A percentile compares a stretch with the other conserved stretches of the same genome.
phyloP scores from a whole-genome alignment of 805 yeast species.

The Myxozyma neglecta region DNA sequence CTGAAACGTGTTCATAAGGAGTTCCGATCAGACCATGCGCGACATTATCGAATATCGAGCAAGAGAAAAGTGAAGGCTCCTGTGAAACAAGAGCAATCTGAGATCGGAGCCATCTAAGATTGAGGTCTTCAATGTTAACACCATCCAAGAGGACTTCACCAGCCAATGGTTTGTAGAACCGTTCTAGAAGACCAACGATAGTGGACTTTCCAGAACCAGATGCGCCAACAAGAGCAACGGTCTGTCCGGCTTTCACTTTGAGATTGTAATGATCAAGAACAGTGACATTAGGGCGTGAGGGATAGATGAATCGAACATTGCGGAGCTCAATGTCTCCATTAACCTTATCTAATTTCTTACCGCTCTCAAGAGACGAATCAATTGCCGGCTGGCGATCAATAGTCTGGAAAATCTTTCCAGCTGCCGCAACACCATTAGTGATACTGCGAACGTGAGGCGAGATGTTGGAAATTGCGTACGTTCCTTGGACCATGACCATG shows the following conservation, averaged over 20 bases:
- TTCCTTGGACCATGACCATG: conserved; percentile 31
- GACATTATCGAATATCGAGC: conserved; percentile 75
- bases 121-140: conserved; percentile 49
- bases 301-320: conserved; percentile 37
- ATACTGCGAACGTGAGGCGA: conserved; percentile 45
- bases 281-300: conserved; percentile 39
- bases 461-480: conserved; percentile 39
- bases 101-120: conserved; percentile 53
- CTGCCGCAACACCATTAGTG: conserved; percentile 44
- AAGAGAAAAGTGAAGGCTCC: conserved; percentile 65
- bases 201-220: conserved; percentile 51
- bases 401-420: conserved; percentile 43
- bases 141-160: conserved; percentile 55
- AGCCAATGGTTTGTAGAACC: conserved; percentile 56
- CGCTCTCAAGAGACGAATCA: conserved; percentile 37
- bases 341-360: conserved; percentile 32
- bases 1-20: conserved; percentile 38
- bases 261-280: conserved; percentile 36
- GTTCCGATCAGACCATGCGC: conserved; percentile 62
- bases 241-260: conserved; percentile 67
- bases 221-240: conserved; percentile 92
- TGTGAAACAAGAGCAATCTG: conserved; percentile 64
- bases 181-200: conserved; percentile 54
- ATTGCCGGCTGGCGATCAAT: conserved; percentile 44
- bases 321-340: conserved; percentile 45